Evolutionary conservation across 2,329 filamentous ascomycete genomes (phyloP), one percentile per base, ranked within the genome.

Genomic region (Trichoderma sp.): DNA sequence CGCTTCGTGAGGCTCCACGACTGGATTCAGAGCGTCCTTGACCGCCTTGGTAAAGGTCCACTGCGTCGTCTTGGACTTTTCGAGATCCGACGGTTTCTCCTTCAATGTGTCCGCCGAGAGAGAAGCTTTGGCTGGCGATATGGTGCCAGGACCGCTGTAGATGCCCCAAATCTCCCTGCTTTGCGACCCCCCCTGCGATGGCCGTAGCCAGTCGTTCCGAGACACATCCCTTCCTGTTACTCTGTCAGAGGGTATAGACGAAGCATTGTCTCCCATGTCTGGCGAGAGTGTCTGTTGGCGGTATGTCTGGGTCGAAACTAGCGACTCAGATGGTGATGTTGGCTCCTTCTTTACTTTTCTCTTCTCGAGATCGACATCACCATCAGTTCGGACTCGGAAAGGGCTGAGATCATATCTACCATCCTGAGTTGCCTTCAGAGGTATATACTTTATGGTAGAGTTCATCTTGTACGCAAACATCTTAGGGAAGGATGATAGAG

Each of bases 391-490:
- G 53, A 95, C 91, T 43, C 92, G 90, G 80, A 98, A 99, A 1
- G 95, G 95, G 72, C 93, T 97, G 55, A 95, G 86, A 78, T 98
- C 93, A 77, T 94, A 95, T 71, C 89, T 90, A 13, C 91, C 91
- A 73, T 93, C 88, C 76, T 91, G 88, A 5, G 90, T 91, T 2
- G 90, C 88, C 71, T 91, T 91, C 72, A 95, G 87, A 12, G 93
- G 92, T 36, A 95, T 91, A 78, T 95, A 95, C 73, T 92, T 92
- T 74, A 95, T 89, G 4, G 93, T 96, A 0, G 93, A 95, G 78
- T 95, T 97, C 88, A 98, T 93, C 78, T 93, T 94, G 81, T 93
- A 97, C 0, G 94, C 90, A 79, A 97, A 98, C 79, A 98, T 92
- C 79, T 98, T 99, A 15, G 91, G 88, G 75, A 98, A 94, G 0